Evolutionary conservation across 2,329 filamentous ascomycete species (phyloP), one percentile per base, ranked within the genome.

Genomic region (Cladosporium austrohemisphaericum): DNA sequence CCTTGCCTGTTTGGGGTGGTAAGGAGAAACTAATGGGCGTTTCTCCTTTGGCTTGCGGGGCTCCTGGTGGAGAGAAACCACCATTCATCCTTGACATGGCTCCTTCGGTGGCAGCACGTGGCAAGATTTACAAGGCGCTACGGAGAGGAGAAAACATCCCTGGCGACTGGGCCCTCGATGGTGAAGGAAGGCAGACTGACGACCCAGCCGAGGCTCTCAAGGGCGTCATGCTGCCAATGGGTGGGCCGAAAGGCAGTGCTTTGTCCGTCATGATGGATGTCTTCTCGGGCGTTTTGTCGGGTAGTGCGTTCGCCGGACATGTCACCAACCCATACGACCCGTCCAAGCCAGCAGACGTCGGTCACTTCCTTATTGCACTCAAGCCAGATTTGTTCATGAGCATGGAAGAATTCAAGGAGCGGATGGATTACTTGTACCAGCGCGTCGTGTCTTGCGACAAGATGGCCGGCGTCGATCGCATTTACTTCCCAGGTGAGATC

Each of bases 201-300:
- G 86, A 93, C 57, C 86, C 88, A 0, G 78, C 75, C 1, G 76
- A 75, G 16, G 88, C 88, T 0, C 69, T 93, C 8, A 79, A 81
- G 26, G 87, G 87, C 1, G 85, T 91, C 3, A 92, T 93, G 88
- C 69, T 92, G 16, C 87, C 88, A 0, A 90, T 93, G 85, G 87
- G 87, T 2, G 88, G 88, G 0, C 86, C 88, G 0, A 93, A 93
- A 66, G 88, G 88, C 0, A 87, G 84, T 2, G 88, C 79, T 0
- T 65, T 93, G 32, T 73, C 85, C 0, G 80, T 93, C 49, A 92
- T 62, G 61, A 93, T 93, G 88, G 87, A 93, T 62, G 85, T 94
- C 2, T 92, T 93, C 62, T 90, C 86, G 0, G 88, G 87, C 0
- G 84, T 87, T 0, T 60, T 93, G 0, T 88, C 85, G 0, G 88